phyloP scores from a whole-genome alignment of 2,329 filamentous ascomycete species.

The Aspergillus nomiae region DNA sequence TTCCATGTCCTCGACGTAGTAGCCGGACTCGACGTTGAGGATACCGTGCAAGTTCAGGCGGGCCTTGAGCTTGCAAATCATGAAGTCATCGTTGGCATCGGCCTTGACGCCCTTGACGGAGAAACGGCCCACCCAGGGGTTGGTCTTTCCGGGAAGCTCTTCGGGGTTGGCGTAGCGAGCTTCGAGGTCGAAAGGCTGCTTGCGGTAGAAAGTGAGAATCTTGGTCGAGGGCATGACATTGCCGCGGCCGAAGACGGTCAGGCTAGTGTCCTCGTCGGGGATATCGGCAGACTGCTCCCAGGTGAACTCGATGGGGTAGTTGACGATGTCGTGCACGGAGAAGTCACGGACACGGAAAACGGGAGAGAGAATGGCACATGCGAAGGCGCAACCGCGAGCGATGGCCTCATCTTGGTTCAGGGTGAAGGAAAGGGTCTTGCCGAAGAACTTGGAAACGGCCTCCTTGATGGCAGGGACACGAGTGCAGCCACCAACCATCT shows the following conservation, averaged over 20 bases:
- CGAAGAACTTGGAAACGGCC: slow-evolving; percentile 85
- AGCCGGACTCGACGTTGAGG: slow-evolving; percentile 93
- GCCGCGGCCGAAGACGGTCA: slow-evolving; percentile 96
- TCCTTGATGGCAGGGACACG: slow-evolving; percentile 94
- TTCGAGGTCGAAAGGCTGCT: slow-evolving; percentile 95
- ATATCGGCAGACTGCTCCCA: slow-evolving; percentile 99
- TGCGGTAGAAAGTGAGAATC: slow-evolving; percentile 98
- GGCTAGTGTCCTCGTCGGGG: slow-evolving; percentile 94
- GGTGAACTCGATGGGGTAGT: slow-evolving; percentile 96
- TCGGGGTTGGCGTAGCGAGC: slow-evolving; percentile 90
- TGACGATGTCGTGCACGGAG: slow-evolving; percentile 93
- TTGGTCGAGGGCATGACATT: slow-evolving; percentile 98
- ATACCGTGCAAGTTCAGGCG: slow-evolving; percentile 95
- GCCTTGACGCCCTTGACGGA: slow-evolving; percentile 97
- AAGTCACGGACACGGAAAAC: slow-evolving; percentile 99
- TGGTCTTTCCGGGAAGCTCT: slow-evolving; percentile 80
- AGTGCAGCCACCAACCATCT: slow-evolving; percentile 92
- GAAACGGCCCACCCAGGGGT: slow-evolving; percentile 96
- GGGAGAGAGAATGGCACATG: slow-evolving; percentile 94
- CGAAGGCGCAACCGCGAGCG: slow-evolving; percentile 93
- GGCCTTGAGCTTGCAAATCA: slow-evolving; percentile 99
- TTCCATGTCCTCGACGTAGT: slow-evolving; percentile 97
- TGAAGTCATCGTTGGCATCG: slow-evolving; percentile 92
- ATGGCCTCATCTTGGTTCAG: slow-evolving; percentile 98
- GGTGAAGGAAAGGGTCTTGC: slow-evolving; percentile 90